Evolutionary conservation across 1,284 basidiomycete genomes (phyloP), one percentile per base, ranked within the genome.

Genomic region (Ceraceosorus bombacis): DNA sequence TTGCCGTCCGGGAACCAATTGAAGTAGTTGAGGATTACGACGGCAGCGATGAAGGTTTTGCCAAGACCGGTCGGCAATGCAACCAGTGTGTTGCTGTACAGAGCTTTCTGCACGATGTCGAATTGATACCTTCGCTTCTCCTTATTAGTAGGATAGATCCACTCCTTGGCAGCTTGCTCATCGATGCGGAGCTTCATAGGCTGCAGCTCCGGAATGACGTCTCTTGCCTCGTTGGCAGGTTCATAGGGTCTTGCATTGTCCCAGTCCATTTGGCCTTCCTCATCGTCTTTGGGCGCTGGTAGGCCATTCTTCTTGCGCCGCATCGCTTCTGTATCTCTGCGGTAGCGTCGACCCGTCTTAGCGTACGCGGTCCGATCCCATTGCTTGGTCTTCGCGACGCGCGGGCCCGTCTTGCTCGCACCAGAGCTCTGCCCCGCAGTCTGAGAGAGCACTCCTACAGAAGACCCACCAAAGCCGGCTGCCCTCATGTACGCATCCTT

Each of bases 21-120:
- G 56, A 67, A 73, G 51, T 73, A 75, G 66, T 78, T 78, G 59
- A 78, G 75, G 89, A 99, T 97, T 17, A 98, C 85, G 0, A 92
- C 90, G 1, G 94, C 93, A 1, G 95, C 95, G 62, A 99, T 89
- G 73, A 99, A 98, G 0, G 95, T 98, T 81, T 99, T 99, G 17
- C 95, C 95, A 5, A 98, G 81, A 61, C 95, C 95, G 0, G 95
- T 99, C 0, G 95, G 95, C 9, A 98, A 81, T 0, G 92, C 89
- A 27, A 97, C 93, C 4, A 99, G 84, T 2, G 90, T 90, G 73
- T 99, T 98, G 54, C 96, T 88, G 70, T 12, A 92, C 39, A 98
- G 82, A 70, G 87, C 88, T 41, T 85, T 83, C 69, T 84, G 85
- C 56, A 92, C 88, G 63, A 98, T 97, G 68, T 97, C 95, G 77